Conservation (phyloP, 1,139 yeast species). For the Suzukiozyma palmioleophila region DNA sequence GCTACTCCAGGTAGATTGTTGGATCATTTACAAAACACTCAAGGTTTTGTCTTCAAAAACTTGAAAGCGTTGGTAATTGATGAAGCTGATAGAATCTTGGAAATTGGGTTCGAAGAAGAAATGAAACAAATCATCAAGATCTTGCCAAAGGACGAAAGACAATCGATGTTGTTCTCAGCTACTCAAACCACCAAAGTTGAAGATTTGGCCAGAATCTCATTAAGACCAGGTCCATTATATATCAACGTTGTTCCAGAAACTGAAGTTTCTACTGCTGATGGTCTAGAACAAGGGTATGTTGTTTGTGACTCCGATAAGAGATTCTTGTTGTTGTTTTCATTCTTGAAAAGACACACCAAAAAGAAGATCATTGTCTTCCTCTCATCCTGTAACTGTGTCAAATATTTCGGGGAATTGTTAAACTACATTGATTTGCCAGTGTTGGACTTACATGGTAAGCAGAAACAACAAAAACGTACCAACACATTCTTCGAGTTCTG, state of each 20-base stretch:
- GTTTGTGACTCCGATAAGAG: conserved; percentile 96
- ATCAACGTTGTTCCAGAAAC: conserved; percentile 88
- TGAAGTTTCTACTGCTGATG: conserved; percentile 88
- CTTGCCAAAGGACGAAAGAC: conserved; percentile 90
- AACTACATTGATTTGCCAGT: conserved; percentile 97
- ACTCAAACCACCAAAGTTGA: conserved; percentile 98
- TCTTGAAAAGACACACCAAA: conserved; percentile 84
- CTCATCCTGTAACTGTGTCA: conserved; percentile 95
- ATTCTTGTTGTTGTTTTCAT: conserved; percentile 83
- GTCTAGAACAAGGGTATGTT: conserved; percentile 96
- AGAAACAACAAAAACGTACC: conserved; percentile 96
- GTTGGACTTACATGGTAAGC: conserved; percentile 93
- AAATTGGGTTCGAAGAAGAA: conserved; percentile 97
- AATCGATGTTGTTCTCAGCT: conserved; percentile 95
- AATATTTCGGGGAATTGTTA: conserved; percentile 88
- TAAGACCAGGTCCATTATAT: conserved; percentile 92
- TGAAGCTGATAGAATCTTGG: conserved; percentile 95
- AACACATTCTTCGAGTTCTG: conserved; percentile 97
- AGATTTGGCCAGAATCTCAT: conserved; percentile 93
- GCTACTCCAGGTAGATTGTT: conserved; percentile 97
- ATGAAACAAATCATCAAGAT: conserved; percentile 95
- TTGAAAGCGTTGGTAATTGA: conserved; percentile 91
- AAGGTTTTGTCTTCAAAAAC: conserved; percentile 90
- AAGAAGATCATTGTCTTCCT: conserved; percentile 91
- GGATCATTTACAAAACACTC: conserved; percentile 94